Evolutionary conservation across 768 basidiomycete genomes (phyloP), one percentile per base, ranked within the genome.

Genomic region (Lentinula lateritia): DNA sequence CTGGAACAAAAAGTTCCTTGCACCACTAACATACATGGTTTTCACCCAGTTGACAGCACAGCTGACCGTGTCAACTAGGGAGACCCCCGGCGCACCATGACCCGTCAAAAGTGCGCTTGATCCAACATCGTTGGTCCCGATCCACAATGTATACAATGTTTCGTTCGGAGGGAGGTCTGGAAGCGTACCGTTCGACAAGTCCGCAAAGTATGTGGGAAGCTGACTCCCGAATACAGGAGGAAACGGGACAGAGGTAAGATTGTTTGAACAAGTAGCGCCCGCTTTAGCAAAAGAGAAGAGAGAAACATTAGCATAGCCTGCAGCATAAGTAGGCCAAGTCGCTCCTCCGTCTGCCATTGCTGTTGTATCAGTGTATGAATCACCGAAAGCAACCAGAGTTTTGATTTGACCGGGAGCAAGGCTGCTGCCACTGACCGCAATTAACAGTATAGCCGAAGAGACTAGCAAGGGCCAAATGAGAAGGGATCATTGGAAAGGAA

Each of bases 231-330:
- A 81, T 41, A 89, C 68, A 0, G 84, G 76, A 0, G 86, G 86
- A 70, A 80, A 86, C 0, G 83, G 81, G 4, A 83, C 74, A 68
- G 74, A 75, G 3, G 86, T 88, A 63, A 87, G 69, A 41, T 80
- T 76, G 68, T 88, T 87, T 4, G 84, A 86, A 68, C 87, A 90
- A 0, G 84, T 83, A 10, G 85, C 88, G 0, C 88, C 88, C 1
- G 85, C 76, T 12, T 77, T 75, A 0, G 88, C 87, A 66, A 83
- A 87, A 6, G 84, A 82, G 70, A 78, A 80, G 12, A 81, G 73
- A 52, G 70, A 65, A 52, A 78, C 74, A 13, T 71, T 63, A 1
- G 76, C 77, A 53, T 80, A 76, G 50, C 68, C 70, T 5, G 78
- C 77, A 3, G 76, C 78, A 63, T 76, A 82, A 1, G 73, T 68